A percentile compares a stretch with the other conserved stretches of the same genome.
Evolutionary conservation across 192 early-diverging fungal genomes (phyloP).

Genomic region (Lunasporangiospora selenospora): DNA sequence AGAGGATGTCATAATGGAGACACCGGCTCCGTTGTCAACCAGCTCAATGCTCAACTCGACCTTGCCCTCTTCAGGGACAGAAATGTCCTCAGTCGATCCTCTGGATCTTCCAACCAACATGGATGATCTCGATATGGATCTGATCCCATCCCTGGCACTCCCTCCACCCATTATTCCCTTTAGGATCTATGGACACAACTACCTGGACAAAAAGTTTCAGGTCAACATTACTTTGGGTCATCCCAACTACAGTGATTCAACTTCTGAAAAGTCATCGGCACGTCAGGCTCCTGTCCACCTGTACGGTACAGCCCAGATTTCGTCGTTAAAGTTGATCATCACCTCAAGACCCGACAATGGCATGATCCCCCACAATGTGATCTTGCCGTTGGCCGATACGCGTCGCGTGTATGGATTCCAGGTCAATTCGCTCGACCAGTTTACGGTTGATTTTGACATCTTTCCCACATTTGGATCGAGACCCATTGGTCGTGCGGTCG

Average conservation of each 20-base stretch:
- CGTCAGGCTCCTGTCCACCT: slow-evolving; percentile 54
- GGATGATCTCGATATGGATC: slow-evolving; percentile 70
- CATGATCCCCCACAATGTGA: slow-evolving; percentile 82
- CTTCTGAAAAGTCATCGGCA: too few relatives aligned
- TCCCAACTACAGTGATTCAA: too few relatives aligned
- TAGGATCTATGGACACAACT: slow-evolving; percentile 95
- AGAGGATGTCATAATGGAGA: slow-evolving; percentile 1
- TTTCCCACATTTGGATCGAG: slow-evolving; percentile 93
- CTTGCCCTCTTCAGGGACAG: slow-evolving; percentile 11
- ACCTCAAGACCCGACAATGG: slow-evolving; percentile 81
- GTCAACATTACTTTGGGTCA: slow-evolving; percentile 74
- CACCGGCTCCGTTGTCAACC: slow-evolving; percentile 19
- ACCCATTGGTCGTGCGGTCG: slow-evolving; percentile 81
- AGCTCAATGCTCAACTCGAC: slow-evolving; percentile 20
- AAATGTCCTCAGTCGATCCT: not conserved
- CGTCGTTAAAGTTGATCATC: slow-evolving; percentile 83
- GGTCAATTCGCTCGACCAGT: slow-evolving; percentile 66
- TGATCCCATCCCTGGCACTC: slow-evolving; percentile 85
- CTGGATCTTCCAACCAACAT: slow-evolving; percentile 1
- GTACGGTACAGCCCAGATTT: slow-evolving; percentile 59
- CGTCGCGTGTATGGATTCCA: slow-evolving; percentile 80
- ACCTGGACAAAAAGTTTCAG: slow-evolving; percentile 83
- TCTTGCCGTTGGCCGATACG: slow-evolving; percentile 82
- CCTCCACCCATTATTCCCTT: slow-evolving; percentile 97
- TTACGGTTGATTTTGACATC: slow-evolving; percentile 90